These are phyloP conservation scores for Salvia miltiorrhiza DNA, from an alignment of 257 asterid species.

Conservation along the genomic window DNA sequence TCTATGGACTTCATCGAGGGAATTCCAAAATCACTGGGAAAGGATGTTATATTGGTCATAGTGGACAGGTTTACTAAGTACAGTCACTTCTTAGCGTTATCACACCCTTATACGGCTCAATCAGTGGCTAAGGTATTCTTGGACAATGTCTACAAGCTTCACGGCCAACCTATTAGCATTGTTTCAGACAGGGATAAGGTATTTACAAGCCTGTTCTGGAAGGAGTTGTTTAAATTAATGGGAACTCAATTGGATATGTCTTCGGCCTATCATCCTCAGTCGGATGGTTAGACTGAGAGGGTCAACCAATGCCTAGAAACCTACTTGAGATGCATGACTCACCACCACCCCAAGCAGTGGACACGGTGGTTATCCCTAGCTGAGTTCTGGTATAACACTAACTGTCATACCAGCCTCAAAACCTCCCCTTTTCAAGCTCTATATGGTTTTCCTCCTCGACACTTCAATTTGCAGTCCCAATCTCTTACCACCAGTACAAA, in stretches of 20 bases:
- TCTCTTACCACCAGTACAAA: neutral
- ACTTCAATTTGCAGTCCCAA: neutral
- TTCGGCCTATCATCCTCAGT: conserved; percentile 1
- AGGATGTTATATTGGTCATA: no score
- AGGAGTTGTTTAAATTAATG: no score
- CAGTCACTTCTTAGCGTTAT: no score
- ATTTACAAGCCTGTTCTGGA: no score
- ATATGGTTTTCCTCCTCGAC: neutral
- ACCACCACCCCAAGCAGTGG: neutral
- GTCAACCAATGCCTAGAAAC: conserved; percentile 9
- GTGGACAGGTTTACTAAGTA: no score
- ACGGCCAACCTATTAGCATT: no score
- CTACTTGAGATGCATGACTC: neutral
- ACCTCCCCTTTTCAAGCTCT: neutral
- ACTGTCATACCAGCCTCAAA: neutral
- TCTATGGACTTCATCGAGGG: no score
- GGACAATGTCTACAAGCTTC: no score
- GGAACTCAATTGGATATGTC: neutral
- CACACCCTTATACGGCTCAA: no score
- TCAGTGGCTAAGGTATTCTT: no score
- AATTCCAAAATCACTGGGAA: no score
- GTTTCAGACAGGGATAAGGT: no score
- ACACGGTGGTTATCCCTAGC: neutral
- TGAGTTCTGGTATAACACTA: neutral
- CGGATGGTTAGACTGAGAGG: conserved; percentile 3